Evolutionary conservation across 768 basidiomycete genomes (phyloP).

Genomic region (Calocybe cyanea): DNA sequence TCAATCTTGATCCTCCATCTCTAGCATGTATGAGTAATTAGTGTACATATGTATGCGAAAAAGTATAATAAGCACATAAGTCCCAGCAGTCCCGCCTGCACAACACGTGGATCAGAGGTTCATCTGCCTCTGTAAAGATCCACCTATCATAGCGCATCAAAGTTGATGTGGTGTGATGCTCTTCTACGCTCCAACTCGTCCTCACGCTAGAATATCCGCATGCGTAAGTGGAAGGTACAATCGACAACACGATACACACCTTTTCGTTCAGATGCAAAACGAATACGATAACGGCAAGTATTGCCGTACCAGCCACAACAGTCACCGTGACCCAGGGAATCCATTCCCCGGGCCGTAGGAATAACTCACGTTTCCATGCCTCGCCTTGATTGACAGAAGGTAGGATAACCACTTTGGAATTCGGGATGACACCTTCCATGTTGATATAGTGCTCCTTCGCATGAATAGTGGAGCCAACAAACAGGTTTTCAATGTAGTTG

Average conservation of each 20-base stretch:
- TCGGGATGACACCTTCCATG: conserved; percentile 97
- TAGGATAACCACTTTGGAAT: conserved; percentile 93
- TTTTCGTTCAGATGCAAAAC: conserved; percentile 91
- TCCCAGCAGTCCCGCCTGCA: not conserved
- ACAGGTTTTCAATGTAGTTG: conserved; percentile 98
- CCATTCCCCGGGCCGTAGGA: conserved; percentile 93
- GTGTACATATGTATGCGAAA: conserved; percentile 7
- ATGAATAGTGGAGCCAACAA: conserved; percentile 88
- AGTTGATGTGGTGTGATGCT: conserved; percentile 94
- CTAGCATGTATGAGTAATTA: conserved; percentile 3
- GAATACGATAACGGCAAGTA: conserved; percentile 80
- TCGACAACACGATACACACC: conserved; percentile 41
- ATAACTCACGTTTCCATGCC: conserved; percentile 85
- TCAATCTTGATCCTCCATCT: too few relatives aligned
- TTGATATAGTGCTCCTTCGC: conserved; percentile 72
- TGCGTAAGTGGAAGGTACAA: not conserved
- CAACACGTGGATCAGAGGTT: not conserved
- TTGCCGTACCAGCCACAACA: conserved; percentile 65
- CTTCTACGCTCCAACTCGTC: conserved; percentile 89
- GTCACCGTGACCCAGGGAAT: conserved; percentile 96
- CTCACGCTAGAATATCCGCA: conserved; percentile 57
- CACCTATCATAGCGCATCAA: conserved; percentile 74
- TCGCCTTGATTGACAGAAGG: conserved; percentile 58
- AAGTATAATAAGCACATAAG: conserved; percentile 6
- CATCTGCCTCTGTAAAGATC: not conserved